Base-by-base conservation (phyloP, 2,329 filamentous ascomycete genomes). In the Juglanconis sp. region DNA sequence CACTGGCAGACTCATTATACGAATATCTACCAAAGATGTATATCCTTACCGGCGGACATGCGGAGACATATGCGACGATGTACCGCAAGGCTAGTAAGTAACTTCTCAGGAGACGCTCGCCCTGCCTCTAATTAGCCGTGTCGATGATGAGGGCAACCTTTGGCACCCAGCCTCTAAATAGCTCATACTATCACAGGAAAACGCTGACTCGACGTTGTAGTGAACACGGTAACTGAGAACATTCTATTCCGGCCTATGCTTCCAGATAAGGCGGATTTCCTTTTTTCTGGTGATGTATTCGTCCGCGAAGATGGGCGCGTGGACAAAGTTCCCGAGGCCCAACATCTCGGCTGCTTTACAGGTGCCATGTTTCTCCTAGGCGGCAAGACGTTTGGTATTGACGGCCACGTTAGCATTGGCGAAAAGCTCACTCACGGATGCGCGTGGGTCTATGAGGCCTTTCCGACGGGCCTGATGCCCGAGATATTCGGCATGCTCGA, bases 171-270 rank as follows among this genome's bases (percentile, higher is more conserved):
- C 2, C 17, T 24, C 17, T 24, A 2, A 24, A 24, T 24, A 24
- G 17, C 17, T 24, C 17, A 24, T 24, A 24, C 17, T 24, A 24
- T 24, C 17, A 24, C 17, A 24, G 17, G 17, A 24, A 24, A 24
- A 24, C 17, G 17, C 17, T 24, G 17, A 24, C 17, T 24, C 17
- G 17, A 24, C 17, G 17, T 24, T 24, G 17, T 24, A 24, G 17
- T 87, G 49, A 77, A 83, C n/a, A 75, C 80, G 0, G 81, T 80
- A 2, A 81, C 82, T 50, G 71, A 82, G 51, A 72, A 87, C 62
- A 75, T 89, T 2, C 78, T 90, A 55, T 89, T 85, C 71, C 79
- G 83, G 3, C 87, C 87, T 0, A 82, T 87, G 77, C 80, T 80
- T 1, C 81, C 81, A 0, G 73, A 75, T 4, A 79, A 80, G 51